A percentile compares a stretch with the other conserved stretches of the same genome.
These are phyloP conservation scores for Hanseniaspora meyeri DNA, from an alignment of 805 yeast species.

Conservation along the genomic window DNA sequence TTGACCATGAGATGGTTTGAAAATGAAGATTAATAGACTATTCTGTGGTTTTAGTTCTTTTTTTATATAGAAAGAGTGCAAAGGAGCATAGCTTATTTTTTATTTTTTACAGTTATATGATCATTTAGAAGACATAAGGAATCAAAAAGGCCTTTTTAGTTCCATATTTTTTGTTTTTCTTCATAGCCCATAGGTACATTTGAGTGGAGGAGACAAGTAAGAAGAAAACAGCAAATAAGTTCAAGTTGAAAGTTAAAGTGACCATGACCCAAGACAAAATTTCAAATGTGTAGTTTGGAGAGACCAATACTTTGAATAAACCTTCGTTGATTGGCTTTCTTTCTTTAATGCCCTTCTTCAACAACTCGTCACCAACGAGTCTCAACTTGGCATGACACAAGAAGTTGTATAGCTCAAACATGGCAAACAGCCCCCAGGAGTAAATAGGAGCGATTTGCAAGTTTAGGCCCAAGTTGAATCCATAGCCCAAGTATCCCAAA, in stretches of 20 bases:
- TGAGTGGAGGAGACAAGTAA: constrained; percentile 58
- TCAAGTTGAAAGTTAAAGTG: constrained; percentile 54
- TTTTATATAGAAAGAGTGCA: background rate
- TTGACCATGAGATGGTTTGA: constrained; percentile 52
- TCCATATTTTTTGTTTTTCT: constrained; percentile 75
- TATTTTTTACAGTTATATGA: too few species aligned
- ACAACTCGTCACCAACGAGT: constrained; percentile 31
- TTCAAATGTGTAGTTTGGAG: constrained; percentile 93
- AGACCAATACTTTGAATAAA: constrained; percentile 67
- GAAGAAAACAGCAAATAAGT: constrained; percentile 66
- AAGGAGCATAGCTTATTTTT: too few species aligned
- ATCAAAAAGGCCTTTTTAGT: constrained; percentile 63
- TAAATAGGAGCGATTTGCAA: background rate
- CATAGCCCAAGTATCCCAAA: constrained; percentile 39
- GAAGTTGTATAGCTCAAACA: constrained; percentile 62
- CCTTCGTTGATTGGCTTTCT: constrained; percentile 55
- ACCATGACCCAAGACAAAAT: constrained; percentile 59
- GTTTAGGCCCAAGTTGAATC: constrained; percentile 27
- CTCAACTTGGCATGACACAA: constrained; percentile 58
- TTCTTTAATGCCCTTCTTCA: constrained; percentile 26
- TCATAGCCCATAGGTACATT: constrained; percentile 85
- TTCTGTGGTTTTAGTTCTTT: background rate
- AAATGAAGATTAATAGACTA: constrained; percentile 15
- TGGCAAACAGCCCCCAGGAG: constrained; percentile 36
- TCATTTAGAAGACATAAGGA: constrained; percentile 51